Base-by-base conservation (phyloP, 148 eudicot species). In the Vaccinium myrtillus region DNA sequence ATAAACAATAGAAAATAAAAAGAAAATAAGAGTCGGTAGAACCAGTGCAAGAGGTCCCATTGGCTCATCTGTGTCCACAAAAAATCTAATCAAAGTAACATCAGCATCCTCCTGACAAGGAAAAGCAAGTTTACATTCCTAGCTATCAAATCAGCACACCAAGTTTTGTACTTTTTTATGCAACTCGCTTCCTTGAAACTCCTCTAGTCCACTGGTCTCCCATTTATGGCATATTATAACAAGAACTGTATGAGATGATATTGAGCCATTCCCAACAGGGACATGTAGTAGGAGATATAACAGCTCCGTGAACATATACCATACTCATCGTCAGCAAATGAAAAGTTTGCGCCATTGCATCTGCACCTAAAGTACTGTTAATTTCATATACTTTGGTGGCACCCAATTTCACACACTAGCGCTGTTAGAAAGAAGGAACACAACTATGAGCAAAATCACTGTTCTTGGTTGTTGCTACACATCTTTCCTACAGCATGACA, bases 71-170 rank as follows among this genome's bases (percentile, higher is more conserved):
- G 74, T 46, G 27, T 27, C 18, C 30, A 69, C 74, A 18, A 8
- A 15, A 50, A 13, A 15, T 82, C 49, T 70, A 81, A 81, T 21
- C 16, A 0, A 43, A 12, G 55, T 59, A 61, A 36, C 51, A 80
- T 80, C 82, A 48, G 43, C 70, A 59, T 80, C 54, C 13, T 81
- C 55, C 25, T 25, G 59, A 67, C 76, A 67, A 67, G 46, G 48
- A 67, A 67, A 67, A 49, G 9, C 58, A 78, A 78, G 14, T 7
- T 13, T 12, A 69, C 25, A 48, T 23, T 15, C 69, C 54, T 49
- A 63, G 19, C 10, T 48, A 69, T 50, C 55, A 63, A 23, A 58
- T 53, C 67, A 55, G 46, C 18, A 16, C 67, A 78, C n/a, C 46
- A 53, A 53, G 65, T 53, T 25, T 49, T 76, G 54, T 76, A 19